Evolutionary conservation across 1,284 basidiomycete species (phyloP), one percentile per base, ranked within the genome.

Genomic region (Garcileccinum viscosum): DNA sequence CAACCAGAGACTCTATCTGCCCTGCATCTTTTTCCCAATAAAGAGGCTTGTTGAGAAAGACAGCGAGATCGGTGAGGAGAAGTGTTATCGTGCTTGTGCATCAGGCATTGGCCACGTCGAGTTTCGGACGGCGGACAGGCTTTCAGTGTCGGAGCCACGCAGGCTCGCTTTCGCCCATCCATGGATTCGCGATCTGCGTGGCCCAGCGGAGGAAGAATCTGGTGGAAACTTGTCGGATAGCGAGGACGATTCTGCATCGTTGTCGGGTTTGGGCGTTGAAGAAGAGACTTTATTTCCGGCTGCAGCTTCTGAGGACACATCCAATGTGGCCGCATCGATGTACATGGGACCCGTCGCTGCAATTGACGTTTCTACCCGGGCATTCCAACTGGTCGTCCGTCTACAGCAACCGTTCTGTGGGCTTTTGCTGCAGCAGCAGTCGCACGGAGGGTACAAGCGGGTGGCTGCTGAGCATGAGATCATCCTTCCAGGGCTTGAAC

Each of bases 401-500:
- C 35, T 68, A n/a, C 53, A 50, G 19, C 68, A 50, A 15, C 68
- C 68, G 5, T 69, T 70, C 30, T 24, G n/a, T n/a, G 37, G 24
- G 19, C 32, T 69, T 22, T 53, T 69, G 11, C 37, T 69, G 37
- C 62, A 40, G 56, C 61, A 69, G 37, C 50, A 69, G 33, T 4
- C n/a, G 1, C 17, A 11, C 9, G 37, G 68, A 1, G 68, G 44
- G 38, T 69, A 47, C 42, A 69, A 22, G 53, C 62, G 61, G 17
- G 24, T 69, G 2, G 68, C 68, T 19, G n/a, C 68, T 8, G 53
- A 69, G 15, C 68, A 60, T 4, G 67, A 64, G 27, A 69, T 68
- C 17, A 2, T 47, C 9, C 27, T 66, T 2, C 24, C 60, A 5
- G 68, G 62, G 19, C 33, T 70, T 37, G 53, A 70, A 5, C 61